Evolutionary conservation across 1,139 yeast species (phyloP).

Genomic region (Blastobotrys indianensis): DNA sequence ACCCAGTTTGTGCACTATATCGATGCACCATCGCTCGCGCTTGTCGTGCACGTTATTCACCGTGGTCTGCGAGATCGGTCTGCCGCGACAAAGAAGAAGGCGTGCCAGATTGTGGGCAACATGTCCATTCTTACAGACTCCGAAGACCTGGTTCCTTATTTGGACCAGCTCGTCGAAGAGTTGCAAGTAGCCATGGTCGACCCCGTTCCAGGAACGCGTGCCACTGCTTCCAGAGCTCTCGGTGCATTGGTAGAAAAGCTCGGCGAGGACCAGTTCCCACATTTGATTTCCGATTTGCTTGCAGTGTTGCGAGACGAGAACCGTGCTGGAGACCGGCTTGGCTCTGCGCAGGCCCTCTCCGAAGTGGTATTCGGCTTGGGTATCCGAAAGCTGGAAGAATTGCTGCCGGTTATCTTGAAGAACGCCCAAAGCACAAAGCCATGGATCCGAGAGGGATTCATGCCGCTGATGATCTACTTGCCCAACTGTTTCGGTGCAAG

Average conservation of each 20-base stretch:
- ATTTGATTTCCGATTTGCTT: slow-evolving; percentile 74
- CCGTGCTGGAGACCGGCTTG: slow-evolving; percentile 89
- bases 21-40: slow-evolving; percentile 95
- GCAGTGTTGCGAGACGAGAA: slow-evolving; percentile 70
- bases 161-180: slow-evolving; percentile 69
- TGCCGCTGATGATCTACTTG: slow-evolving; percentile 81
- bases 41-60: slow-evolving; percentile 88
- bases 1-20: slow-evolving; percentile 96
- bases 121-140: slow-evolving; percentile 95
- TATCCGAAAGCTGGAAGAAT: slow-evolving; percentile 74
- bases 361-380: slow-evolving; percentile 95
- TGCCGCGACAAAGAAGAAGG: slow-evolving; percentile 85
- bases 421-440: slow-evolving; percentile 62
- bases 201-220: slow-evolving; percentile 95
- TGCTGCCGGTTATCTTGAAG: slow-evolving; percentile 73
- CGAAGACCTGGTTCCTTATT: slow-evolving; percentile 77
- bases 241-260: slow-evolving; percentile 94
- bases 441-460: slow-evolving; percentile 83
- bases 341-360: slow-evolving; percentile 94
- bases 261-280: slow-evolving; percentile 96
- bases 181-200: slow-evolving; percentile 95
- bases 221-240: slow-evolving; percentile 95
- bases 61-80: slow-evolving; percentile 94
- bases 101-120: slow-evolving; percentile 97
- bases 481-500: slow-evolving; percentile 95